phyloP scores from a whole-genome alignment of 768 basidiomycete genomes.

The Kwoniella sp. region DNA sequence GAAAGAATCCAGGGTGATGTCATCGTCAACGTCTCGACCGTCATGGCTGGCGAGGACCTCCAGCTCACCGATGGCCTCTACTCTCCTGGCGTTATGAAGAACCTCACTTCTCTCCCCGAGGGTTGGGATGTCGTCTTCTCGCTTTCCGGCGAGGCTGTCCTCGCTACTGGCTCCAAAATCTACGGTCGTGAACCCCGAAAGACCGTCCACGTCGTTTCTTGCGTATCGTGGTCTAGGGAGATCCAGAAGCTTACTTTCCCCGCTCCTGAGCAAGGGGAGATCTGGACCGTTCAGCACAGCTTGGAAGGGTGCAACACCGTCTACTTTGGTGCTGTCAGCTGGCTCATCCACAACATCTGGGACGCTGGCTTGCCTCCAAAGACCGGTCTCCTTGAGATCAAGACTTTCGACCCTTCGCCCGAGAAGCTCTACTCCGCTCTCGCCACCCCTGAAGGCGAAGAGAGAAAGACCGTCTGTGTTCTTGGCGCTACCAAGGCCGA shows the following conservation, averaged over 20 bases:
- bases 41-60: conserved; percentile 66
- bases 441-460: conserved; percentile 20
- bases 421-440: conserved; percentile 42
- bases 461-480: conserved; percentile 38
- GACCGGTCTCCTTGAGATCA: conserved; percentile 30
- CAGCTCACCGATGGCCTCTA: conserved; percentile 73
- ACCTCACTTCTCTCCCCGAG: conserved; percentile 37
- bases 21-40: conserved; percentile 79
- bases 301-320: conserved; percentile 38
- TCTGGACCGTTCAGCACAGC: conserved; percentile 58
- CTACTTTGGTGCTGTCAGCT: conserved; percentile 41
- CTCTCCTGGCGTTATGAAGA: conserved; percentile 36
- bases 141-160: conserved; percentile 72
- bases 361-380: conserved; percentile 16
- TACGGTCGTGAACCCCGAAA: conserved; percentile 64
- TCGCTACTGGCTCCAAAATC: conserved; percentile 74
- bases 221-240: conserved; percentile 77
- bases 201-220: conserved; percentile 88
- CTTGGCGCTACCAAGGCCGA: conserved; percentile 40
- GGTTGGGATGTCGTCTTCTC: conserved; percentile 71
- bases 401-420: conserved; percentile 37
- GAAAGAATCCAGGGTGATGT: conserved; percentile 71
- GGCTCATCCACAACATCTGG: conserved; percentile 12
- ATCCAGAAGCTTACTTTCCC: conserved; percentile 63
- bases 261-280: conserved; percentile 54